Evolutionary conservation across 2,329 filamentous ascomycete species (phyloP).

Genomic region (Zymoseptoria passerinii): DNA sequence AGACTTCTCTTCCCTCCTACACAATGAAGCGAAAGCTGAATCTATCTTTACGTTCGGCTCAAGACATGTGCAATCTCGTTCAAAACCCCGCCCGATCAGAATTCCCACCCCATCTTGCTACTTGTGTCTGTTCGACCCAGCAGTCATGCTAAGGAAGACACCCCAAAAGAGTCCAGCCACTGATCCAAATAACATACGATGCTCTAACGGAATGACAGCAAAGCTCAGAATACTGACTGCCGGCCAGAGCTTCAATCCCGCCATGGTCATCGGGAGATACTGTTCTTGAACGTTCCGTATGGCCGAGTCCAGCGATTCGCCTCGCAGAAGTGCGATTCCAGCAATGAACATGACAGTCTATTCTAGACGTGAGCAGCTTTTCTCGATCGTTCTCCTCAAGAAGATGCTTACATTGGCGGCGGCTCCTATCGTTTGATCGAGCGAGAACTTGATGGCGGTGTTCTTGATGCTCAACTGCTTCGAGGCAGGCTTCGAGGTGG

Average conservation of each 20-base stretch:
- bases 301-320: slow-evolving; percentile 14
- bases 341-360: slow-evolving; percentile 53
- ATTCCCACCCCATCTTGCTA: background rate
- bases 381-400: background rate
- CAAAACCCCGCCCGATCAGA: background rate
- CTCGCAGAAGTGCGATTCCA: slow-evolving; percentile 50
- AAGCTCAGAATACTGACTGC: slow-evolving; percentile 63
- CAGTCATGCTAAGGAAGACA: slow-evolving; percentile 62
- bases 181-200: slow-evolving; percentile 61
- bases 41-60: background rate
- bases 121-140: background rate
- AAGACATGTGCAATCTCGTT: background rate
- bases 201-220: slow-evolving; percentile 61
- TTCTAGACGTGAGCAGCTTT: background rate
- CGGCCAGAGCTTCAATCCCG: slow-evolving; percentile 68
- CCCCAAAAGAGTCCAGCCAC: slow-evolving; percentile 66
- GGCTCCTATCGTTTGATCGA: slow-evolving; percentile 63
- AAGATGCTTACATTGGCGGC: slow-evolving; percentile 42
- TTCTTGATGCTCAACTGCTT: slow-evolving; percentile 47
- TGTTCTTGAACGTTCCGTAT: slow-evolving; percentile 17
- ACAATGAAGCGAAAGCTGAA: background rate
- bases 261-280: slow-evolving; percentile 49
- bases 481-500: background rate
- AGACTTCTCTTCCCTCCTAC: slow-evolving; percentile 17
- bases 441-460: slow-evolving; percentile 56